phyloP scores from a whole-genome alignment of 805 yeast genomes.

The Millerozyma acaciae region DNA sequence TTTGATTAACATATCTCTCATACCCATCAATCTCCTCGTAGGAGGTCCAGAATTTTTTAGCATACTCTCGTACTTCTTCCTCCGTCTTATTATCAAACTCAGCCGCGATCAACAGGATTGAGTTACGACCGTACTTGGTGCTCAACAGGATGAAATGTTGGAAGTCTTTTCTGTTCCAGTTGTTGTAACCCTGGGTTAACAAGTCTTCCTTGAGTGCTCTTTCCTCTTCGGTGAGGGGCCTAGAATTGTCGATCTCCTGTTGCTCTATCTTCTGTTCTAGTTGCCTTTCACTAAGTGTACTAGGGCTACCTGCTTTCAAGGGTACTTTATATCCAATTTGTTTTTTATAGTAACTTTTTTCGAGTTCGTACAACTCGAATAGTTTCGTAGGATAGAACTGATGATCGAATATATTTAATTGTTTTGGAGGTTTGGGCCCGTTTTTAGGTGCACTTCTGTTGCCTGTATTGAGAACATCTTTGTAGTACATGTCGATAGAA shows the following conservation, averaged over 20 bases:
- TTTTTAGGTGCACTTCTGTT: conserved; percentile 48
- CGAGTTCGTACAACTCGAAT: conserved; percentile 73
- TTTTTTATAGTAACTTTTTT: conserved; percentile 71
- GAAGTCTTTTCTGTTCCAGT: conserved; percentile 88
- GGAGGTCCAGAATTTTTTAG: conserved; percentile 76
- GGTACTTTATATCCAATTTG: conserved; percentile 63
- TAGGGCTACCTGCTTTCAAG: conserved; percentile 49
- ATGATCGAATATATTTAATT: conserved; percentile 78
- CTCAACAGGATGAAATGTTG: conserved; percentile 70
- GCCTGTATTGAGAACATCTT: conserved; percentile 73
- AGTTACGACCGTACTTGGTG: conserved; percentile 78
- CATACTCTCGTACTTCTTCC: conserved; percentile 77
- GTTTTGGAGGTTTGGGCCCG: conserved; percentile 83
- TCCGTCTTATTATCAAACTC: conserved; percentile 79
- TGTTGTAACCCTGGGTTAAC: conserved; percentile 63
- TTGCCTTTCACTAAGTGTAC: conserved; percentile 29
- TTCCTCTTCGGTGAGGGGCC: conserved; percentile 82
- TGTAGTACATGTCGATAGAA: conserved; percentile 81
- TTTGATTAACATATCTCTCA: conserved; percentile 75
- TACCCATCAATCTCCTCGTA: conserved; percentile 81
- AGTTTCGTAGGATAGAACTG: conserved; percentile 84
- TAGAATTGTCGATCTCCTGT: conserved; percentile 68
- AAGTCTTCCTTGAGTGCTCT: conserved; percentile 57
- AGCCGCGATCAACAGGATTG: conserved; percentile 61
- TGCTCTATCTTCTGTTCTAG: conserved; percentile 56